These are phyloP conservation scores for Podosphaera leucotricha DNA, from an alignment of 2,329 filamentous ascomycete species.

Conservation along the genomic window DNA sequence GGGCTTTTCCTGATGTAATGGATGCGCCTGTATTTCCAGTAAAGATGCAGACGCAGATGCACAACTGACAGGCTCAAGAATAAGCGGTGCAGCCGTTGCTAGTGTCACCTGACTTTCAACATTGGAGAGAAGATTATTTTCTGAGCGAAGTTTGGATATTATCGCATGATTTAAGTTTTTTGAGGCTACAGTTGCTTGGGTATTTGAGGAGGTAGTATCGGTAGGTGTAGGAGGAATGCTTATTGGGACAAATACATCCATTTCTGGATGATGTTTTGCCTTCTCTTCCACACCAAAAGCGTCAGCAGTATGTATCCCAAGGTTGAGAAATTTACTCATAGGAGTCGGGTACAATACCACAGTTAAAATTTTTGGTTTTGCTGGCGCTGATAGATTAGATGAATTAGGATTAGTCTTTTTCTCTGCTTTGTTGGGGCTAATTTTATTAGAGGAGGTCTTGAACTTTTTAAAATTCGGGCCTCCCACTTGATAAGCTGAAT, in stretches of 20 bases:
- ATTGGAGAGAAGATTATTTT: slow-evolving; percentile 45
- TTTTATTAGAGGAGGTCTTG: slow-evolving; percentile 13
- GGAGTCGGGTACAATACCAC: slow-evolving; percentile 68
- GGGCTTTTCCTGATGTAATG: slow-evolving; percentile 50
- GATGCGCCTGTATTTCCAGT: slow-evolving; percentile 48
- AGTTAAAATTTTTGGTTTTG: slow-evolving; percentile 47
- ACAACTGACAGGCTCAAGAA: slow-evolving; percentile 51
- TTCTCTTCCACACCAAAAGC: not conserved
- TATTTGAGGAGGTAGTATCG: slow-evolving; percentile 30
- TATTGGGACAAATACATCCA: slow-evolving; percentile 19
- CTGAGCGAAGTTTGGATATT: slow-evolving; percentile 49
- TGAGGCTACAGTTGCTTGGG: slow-evolving; percentile 29
- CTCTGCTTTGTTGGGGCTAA: slow-evolving; percentile 25
- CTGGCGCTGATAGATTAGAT: slow-evolving; percentile 22
- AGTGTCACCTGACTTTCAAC: slow-evolving; percentile 58
- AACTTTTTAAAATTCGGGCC: slow-evolving; percentile 12
- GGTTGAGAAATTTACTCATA: slow-evolving; percentile 50
- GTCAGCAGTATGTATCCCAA: slow-evolving; percentile 52
- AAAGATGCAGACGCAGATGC: slow-evolving; percentile 46
- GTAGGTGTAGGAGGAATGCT: slow-evolving; percentile 41
- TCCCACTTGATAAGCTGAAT: slow-evolving; percentile 48
- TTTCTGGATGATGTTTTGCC: slow-evolving; percentile 15
- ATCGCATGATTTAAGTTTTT: slow-evolving; percentile 45
- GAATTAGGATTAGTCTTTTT: slow-evolving; percentile 30
- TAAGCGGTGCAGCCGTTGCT: slow-evolving; percentile 49